A percentile compares a stretch with the other conserved stretches of the same genome.
phyloP scores from a whole-genome alignment of 2,329 filamentous ascomycete species.

The Biscogniauxia marginata region DNA sequence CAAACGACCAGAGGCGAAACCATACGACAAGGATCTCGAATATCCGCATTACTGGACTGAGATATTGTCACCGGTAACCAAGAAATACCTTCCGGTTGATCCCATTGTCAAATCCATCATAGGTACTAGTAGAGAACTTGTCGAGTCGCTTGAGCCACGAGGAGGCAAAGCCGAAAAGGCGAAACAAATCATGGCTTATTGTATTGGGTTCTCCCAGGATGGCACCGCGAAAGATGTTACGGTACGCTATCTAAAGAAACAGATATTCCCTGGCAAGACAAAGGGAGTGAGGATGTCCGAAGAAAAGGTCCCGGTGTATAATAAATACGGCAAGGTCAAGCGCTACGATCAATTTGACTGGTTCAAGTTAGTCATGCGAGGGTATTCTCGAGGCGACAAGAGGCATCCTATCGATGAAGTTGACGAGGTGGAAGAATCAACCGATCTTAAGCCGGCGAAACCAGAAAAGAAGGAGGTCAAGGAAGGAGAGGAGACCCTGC shows the following conservation, averaged over 20 bases:
- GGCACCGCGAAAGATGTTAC: conserved; percentile 94
- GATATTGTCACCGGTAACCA: conserved; percentile 76
- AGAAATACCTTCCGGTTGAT: conserved; percentile 78
- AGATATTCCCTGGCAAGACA: conserved; percentile 81
- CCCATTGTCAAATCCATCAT: conserved; percentile 67
- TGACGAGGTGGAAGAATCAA: conserved; percentile 77
- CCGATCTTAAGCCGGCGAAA: conserved; percentile 71
- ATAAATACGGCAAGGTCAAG: conserved; percentile 73
- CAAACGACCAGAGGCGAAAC: conserved; percentile 41
- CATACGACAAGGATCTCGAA: conserved; percentile 73
- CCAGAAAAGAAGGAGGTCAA: conserved; percentile 71
- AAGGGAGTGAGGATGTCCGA: conserved; percentile 77
- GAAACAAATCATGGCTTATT: conserved; percentile 87
- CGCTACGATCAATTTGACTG: conserved; percentile 80
- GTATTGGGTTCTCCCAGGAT: conserved; percentile 78
- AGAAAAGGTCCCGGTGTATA: conserved; percentile 79
- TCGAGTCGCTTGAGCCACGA: conserved; percentile 77
- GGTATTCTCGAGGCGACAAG: conserved; percentile 58
- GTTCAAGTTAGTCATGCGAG: conserved; percentile 78
- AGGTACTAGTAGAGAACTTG: conserved; percentile 68
- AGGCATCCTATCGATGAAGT: conserved; percentile 61
- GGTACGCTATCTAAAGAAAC: conserved; percentile 80
- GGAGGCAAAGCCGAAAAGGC: conserved; percentile 80
- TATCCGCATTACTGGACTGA: conserved; percentile 95
- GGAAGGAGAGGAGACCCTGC: conserved; percentile 77